Conservation (phyloP, 805 yeast species). For the Phaffomyces opuntiae region DNA sequence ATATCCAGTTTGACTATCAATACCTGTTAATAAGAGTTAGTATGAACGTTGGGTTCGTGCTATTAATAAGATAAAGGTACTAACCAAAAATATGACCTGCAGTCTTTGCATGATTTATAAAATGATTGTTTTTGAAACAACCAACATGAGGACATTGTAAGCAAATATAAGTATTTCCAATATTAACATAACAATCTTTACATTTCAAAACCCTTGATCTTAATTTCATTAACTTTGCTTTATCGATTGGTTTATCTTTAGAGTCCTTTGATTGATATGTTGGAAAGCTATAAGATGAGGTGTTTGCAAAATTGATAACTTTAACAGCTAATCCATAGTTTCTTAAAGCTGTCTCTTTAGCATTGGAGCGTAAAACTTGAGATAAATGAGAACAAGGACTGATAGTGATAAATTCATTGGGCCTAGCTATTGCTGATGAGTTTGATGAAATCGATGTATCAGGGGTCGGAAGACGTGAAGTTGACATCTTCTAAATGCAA, state of each 20-base stretch:
- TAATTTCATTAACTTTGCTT: slow-evolving; percentile 31
- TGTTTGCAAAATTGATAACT: slow-evolving; percentile 13
- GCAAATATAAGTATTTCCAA: slow-evolving; percentile 48
- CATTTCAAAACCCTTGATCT: slow-evolving; percentile 43
- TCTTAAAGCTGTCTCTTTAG: slow-evolving; percentile 22
- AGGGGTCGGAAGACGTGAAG: not conserved
- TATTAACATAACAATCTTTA: slow-evolving; percentile 37
- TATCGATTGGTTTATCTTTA: slow-evolving; percentile 24
- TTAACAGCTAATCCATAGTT: slow-evolving; percentile 21
- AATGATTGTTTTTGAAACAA: slow-evolving; percentile 48
- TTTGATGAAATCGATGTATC: not conserved
- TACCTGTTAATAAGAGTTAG: slow-evolving; percentile 19
- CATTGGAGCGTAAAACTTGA: slow-evolving; percentile 21
- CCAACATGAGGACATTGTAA: slow-evolving; percentile 75
- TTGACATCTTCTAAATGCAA: not conserved
- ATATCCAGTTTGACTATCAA: slow-evolving; percentile 61
- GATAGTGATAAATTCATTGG: slow-evolving; percentile 4
- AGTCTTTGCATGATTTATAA: slow-evolving; percentile 37
- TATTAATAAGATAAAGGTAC: not conserved
- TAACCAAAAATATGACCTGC: slow-evolving; percentile 48
- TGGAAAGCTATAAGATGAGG: slow-evolving; percentile 7
- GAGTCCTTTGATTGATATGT: slow-evolving; percentile 6
- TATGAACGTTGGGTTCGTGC: not conserved
- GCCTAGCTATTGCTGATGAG: not conserved
- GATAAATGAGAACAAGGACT: slow-evolving; percentile 21